Conservation (phyloP, 139 green algal genomes). For the Asterochloris erici region DNA sequence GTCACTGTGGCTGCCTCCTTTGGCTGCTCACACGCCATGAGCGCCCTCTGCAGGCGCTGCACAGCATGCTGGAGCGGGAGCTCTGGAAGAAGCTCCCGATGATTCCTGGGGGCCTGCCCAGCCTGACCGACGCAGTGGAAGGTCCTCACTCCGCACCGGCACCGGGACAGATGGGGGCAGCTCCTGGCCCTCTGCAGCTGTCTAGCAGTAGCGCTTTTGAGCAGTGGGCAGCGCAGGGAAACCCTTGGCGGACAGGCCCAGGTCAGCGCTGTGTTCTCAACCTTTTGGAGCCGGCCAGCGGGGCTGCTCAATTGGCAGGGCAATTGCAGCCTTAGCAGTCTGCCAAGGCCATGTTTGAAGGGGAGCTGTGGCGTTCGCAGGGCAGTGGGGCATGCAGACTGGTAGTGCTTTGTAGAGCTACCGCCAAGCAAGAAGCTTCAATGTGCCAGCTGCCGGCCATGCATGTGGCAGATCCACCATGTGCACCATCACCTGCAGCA, state of each 20-base stretch:
- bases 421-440: no score
- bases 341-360: no score
- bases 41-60: constrained; percentile 24
- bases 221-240: constrained; percentile 24
- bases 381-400: no score
- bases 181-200: constrained; percentile 9
- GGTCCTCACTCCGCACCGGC: background rate
- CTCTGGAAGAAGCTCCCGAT: constrained; percentile 48
- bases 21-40: background rate
- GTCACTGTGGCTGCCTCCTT: no score
- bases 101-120: constrained; percentile 11
- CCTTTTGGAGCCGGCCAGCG: background rate
- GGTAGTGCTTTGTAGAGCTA: no score
- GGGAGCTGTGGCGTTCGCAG: no score
- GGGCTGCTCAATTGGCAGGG: no score
- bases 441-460: no score
- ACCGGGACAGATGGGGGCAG: no score
- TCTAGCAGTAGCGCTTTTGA: constrained; percentile 23
- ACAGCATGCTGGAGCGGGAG: constrained; percentile 51
- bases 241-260: constrained; percentile 32
- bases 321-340: no score
- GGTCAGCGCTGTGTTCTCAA: background rate
- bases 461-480: no score
- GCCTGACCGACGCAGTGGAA: constrained; percentile 17
- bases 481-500: no score